A percentile compares a stretch with the other conserved stretches of the same genome.
These are phyloP conservation scores for Colletotrichum graminicola DNA, from an alignment of 2,329 filamentous ascomycete genomes.

Conservation along the genomic window DNA sequence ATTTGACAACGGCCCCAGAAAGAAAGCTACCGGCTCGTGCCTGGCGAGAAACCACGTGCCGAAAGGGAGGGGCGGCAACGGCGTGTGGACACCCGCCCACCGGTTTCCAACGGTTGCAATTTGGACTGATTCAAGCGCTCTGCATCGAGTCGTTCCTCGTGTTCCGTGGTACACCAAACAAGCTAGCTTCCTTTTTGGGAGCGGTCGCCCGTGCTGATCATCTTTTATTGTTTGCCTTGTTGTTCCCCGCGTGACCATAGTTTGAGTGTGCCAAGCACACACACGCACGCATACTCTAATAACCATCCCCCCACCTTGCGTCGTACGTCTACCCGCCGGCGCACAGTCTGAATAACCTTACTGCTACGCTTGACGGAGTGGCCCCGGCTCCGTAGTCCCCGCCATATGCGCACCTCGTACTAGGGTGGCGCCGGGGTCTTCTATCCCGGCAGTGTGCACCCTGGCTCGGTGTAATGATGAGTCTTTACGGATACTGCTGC, in stretches of 20 bases:
- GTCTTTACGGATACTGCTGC: not conserved
- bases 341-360: not conserved
- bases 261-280: no score
- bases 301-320: not conserved
- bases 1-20: not conserved
- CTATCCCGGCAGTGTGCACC: not conserved
- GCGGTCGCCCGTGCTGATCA: not conserved
- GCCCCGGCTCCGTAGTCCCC: conserved; percentile 25
- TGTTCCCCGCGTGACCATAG: not conserved
- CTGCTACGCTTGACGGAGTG: not conserved
- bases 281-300: no score
- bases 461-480: conserved; percentile 11
- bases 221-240: not conserved
- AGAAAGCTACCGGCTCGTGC: not conserved
- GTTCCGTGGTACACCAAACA: no score
- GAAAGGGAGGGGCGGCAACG: not conserved
- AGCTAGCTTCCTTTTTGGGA: not conserved
- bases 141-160: not conserved
- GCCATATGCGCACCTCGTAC: not conserved
- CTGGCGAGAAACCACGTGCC: not conserved
- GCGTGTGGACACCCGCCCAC: no score
- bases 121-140: conserved; percentile 9
- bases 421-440: not conserved
- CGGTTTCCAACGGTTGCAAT: not conserved
- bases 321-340: no score